Evolutionary conservation across 2,329 filamentous ascomycete genomes (phyloP), one percentile per base, ranked within the genome.

Genomic region (Thelonectria blattea): DNA sequence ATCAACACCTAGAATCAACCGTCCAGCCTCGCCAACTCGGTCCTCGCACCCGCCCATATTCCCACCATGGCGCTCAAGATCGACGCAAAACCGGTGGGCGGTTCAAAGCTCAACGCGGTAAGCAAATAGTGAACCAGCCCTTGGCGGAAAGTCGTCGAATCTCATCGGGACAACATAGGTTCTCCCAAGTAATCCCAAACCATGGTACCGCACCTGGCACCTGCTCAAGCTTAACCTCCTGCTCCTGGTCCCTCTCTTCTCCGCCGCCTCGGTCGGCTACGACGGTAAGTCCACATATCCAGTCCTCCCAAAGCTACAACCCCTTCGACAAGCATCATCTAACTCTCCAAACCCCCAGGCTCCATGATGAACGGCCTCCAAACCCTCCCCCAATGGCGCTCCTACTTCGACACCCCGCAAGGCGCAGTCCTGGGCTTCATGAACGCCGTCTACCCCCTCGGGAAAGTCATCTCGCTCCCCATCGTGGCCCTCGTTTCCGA

Each of bases 331-430:
- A n/a, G n/a, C 22, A 24, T 6, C 22, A 24, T 24, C 22, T 24
- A 24, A 24, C 22, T 6, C 22, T 4, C 3, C 22, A 24, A 24
- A n/a, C n/a, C 6, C 22, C 22, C 7, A 67, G 74, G 74, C 7
- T 76, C 75, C 2, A 72, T 80, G 56, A 78, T 79, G 75, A 80
- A 81, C 57, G 79, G 78, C 14, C 70, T 81, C 1, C 78, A 81
- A 53, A 73, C 78, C 7, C 69, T 79, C 0, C 56, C 70, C 0
- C 67, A 74, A 56, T 81, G 79, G 79, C 73, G 74, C 27, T 50
- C 60, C 1, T 80, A 78, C 58, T 79, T 81, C 51, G 68, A 70
- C 39, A 63, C 74, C 24, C 77, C 77, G 1, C 32, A 60, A 2
- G 76, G 73, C 1, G 68, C 72, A 11, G 60, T 72, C 8, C 68